Evolutionary conservation across 1,139 yeast species (phyloP), one percentile per base, ranked within the genome.

Genomic region (Lodderomyces oxycetoniae): DNA sequence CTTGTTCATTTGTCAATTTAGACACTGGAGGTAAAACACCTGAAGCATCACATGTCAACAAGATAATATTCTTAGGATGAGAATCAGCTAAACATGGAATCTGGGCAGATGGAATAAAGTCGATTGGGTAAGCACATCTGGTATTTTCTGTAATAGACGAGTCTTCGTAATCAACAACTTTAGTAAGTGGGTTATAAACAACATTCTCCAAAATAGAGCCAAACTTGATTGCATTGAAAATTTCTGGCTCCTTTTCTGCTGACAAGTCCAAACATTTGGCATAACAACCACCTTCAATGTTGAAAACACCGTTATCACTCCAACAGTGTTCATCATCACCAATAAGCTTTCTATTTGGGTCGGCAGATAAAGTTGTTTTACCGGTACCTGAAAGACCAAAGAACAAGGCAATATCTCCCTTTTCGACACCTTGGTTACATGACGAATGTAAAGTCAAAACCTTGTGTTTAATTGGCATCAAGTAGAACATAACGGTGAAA

Each of bases 321-420:
- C 98, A 91, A 71, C 97, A 91, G 71, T 91, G 98, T 71, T 91
- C 98, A 60, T 91, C 98, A 60, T 91, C 98, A 63, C 98, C 98
- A 57, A 91, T 91, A 62, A 91, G 77, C 61, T 77, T 68, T 67
- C 98, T 84, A 68, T 85, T 74, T 44, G 96, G 96, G 61, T 91
- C 98, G 39, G 97, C 97, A 50, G 95, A 85, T 49, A 91, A 72
- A 19, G 98, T 91, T 48, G 98, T 91, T 74, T 91, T 91, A 66
- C 98, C 98, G 35, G 98, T 91, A 62, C 98, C 98, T 33, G 95
- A 84, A 46, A 91, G 74, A 57, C 98, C 98, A 55, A 91, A 91
- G 79, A 91, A 91, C 54, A 91, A 75, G 19, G 97, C 86, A 36
- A 91, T 95, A 52, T 84, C 93, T 42, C 82, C 82, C 42, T 77